Conservation (phyloP, 2,329 filamentous ascomycete genomes). For the Colletotrichum cuscutae region DNA sequence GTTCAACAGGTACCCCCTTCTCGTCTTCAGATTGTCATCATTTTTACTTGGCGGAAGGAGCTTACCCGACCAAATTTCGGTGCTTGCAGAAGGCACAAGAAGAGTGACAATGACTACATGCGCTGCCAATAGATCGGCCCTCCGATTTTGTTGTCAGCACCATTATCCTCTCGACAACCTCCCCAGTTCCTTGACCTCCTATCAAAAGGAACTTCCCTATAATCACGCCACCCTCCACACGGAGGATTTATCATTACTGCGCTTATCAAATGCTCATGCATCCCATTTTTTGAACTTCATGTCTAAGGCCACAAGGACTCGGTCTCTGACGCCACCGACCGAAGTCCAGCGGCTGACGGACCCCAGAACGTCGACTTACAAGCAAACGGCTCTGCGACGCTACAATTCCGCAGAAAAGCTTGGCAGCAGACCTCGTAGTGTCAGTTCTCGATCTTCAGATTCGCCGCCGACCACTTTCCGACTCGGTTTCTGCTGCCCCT, state of each 20-base stretch:
- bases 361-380: constrained; percentile 14
- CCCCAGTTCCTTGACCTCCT: background rate
- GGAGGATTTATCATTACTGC: background rate
- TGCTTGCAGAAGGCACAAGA: background rate
- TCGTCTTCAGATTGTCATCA: background rate
- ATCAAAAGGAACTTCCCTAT: background rate
- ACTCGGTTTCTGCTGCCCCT: background rate
- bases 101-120: background rate
- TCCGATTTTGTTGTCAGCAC: background rate
- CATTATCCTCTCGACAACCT: background rate
- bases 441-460: background rate
- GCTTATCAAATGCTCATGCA: background rate
- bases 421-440: background rate
- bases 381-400: constrained; percentile 5
- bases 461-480: background rate
- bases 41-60: background rate
- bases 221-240: background rate
- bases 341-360: constrained; percentile 24
- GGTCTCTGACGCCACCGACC: constrained; percentile 25
- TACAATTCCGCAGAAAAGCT: constrained; percentile 22
- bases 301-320: constrained; percentile 1
- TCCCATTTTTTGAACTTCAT: constrained; percentile 3
- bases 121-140: background rate
- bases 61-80: background rate
- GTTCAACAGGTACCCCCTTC: background rate